Evolutionary conservation across 1,284 basidiomycete genomes (phyloP).

Genomic region (Uromyces viciae-fabae): DNA sequence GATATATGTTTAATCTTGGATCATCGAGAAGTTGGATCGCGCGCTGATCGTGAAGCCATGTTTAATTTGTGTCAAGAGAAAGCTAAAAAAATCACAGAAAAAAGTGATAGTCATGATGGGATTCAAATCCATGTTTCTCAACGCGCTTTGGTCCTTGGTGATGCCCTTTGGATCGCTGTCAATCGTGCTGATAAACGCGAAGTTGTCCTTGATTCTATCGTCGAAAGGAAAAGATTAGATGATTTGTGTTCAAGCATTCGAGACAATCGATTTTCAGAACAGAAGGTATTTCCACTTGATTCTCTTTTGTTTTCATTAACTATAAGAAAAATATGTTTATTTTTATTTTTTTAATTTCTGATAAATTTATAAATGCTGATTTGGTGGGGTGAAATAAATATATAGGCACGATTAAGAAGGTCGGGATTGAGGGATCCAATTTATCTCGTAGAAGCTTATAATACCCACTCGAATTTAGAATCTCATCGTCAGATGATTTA

Average conservation of each 20-base stretch:
- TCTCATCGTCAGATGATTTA: conserved; percentile 53
- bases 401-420: conserved; percentile 58
- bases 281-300: conserved; percentile 56
- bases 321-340: neutral
- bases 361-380: neutral
- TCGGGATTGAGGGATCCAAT: conserved; percentile 59
- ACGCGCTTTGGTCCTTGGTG: conserved; percentile 60
- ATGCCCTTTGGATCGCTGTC: conserved; percentile 62
- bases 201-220: conserved; percentile 59
- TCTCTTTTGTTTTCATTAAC: neutral
- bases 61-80: conserved; percentile 54
- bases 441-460: conserved; percentile 62
- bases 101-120: conserved; percentile 49
- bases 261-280: conserved; percentile 61
- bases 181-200: conserved; percentile 53
- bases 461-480: conserved; percentile 51
- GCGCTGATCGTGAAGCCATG: conserved; percentile 55
- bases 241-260: conserved; percentile 60
- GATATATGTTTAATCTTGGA: conserved; percentile 61
- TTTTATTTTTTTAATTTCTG: neutral
- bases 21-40: conserved; percentile 58
- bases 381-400: neutral
- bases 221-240: conserved; percentile 62
- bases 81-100: neutral
- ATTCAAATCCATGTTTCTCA: conserved; percentile 59